Percentiles rank a stretch among this genome's conserved stretches.
phyloP scores from a whole-genome alignment of 2,329 filamentous ascomycete genomes.

The Trichoderma brevicompactum region DNA sequence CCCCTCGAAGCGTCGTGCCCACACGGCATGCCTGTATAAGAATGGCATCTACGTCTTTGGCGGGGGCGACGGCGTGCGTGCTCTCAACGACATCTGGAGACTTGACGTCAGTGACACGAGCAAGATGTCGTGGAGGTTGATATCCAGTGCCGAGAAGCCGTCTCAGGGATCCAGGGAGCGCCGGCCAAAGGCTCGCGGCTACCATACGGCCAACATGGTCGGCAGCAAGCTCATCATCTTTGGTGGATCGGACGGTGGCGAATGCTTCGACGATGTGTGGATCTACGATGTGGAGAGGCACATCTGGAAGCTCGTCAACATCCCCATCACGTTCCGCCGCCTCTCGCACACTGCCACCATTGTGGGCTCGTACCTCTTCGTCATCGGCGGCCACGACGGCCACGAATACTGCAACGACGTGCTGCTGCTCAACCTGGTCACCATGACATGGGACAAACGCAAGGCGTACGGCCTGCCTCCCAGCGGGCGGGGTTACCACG shows the following conservation, averaged over 20 bases:
- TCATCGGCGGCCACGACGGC: constrained; percentile 72
- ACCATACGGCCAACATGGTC: constrained; percentile 75
- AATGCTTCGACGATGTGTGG: constrained; percentile 76
- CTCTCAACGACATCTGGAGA: constrained; percentile 74
- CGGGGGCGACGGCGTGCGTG: constrained; percentile 70
- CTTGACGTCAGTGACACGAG: constrained; percentile 67
- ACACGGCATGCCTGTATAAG: constrained; percentile 73
- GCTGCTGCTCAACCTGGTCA: constrained; percentile 69
- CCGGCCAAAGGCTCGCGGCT: constrained; percentile 67
- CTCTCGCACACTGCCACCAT: constrained; percentile 71
- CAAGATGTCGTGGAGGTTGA: constrained; percentile 71
- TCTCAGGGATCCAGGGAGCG: constrained; percentile 40
- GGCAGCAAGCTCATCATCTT: constrained; percentile 73
- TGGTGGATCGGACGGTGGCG: constrained; percentile 70
- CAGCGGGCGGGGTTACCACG: constrained; percentile 68
- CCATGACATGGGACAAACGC: constrained; percentile 73
- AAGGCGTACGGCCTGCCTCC: constrained; percentile 67
- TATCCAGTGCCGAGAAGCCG: constrained; percentile 55
- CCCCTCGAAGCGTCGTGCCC: constrained; percentile 66
- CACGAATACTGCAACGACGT: constrained; percentile 72
- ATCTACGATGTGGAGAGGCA: constrained; percentile 70
- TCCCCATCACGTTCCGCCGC: constrained; percentile 65
- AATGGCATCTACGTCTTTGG: constrained; percentile 75
- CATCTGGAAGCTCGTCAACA: constrained; percentile 62
- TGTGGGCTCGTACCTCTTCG: constrained; percentile 71